Percentiles rank a stretch among this genome's conserved stretches.
Conservation (phyloP, 768 basidiomycete species). For the Saitozyma sp. region DNA sequence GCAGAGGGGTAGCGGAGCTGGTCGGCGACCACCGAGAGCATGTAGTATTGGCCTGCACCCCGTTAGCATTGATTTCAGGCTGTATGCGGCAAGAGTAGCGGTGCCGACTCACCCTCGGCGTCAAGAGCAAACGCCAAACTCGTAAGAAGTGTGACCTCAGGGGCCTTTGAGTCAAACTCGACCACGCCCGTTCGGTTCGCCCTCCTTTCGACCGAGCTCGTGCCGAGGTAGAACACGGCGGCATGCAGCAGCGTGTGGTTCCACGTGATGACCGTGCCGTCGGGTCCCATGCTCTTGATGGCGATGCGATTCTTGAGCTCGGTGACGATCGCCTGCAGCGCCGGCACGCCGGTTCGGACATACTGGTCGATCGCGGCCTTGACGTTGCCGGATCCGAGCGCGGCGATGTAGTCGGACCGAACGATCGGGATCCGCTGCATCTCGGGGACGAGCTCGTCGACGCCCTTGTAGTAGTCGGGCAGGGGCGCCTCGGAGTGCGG, state of each 20-base stretch:
- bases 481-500: slow-evolving; percentile 56
- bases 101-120: slow-evolving; percentile 70
- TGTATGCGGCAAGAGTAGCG: not conserved
- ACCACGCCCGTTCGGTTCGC: slow-evolving; percentile 80
- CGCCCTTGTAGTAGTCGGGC: slow-evolving; percentile 64
- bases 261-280: slow-evolving; percentile 62
- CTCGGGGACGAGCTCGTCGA: slow-evolving; percentile 67
- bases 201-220: slow-evolving; percentile 83
- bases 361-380: slow-evolving; percentile 78
- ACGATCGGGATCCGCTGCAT: slow-evolving; percentile 91
- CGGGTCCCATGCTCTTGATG: slow-evolving; percentile 54
- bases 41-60: slow-evolving; percentile 81
- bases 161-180: slow-evolving; percentile 76
- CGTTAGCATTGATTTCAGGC: slow-evolving; percentile 13
- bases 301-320: slow-evolving; percentile 72
- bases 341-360: slow-evolving; percentile 59
- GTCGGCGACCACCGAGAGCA: slow-evolving; percentile 86
- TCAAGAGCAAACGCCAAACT: slow-evolving; percentile 81
- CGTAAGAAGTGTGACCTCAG: slow-evolving; percentile 79
- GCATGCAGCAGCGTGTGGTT: slow-evolving; percentile 89
- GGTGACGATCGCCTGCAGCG: slow-evolving; percentile 66
- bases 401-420: slow-evolving; percentile 83
- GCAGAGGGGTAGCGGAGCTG: slow-evolving; percentile 97
- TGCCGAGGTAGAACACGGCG: slow-evolving; percentile 93
- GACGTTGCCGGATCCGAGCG: slow-evolving; percentile 77